phyloP scores from a whole-genome alignment of 2,329 filamentous ascomycete genomes.

The Aspergillus eucalypticola region DNA sequence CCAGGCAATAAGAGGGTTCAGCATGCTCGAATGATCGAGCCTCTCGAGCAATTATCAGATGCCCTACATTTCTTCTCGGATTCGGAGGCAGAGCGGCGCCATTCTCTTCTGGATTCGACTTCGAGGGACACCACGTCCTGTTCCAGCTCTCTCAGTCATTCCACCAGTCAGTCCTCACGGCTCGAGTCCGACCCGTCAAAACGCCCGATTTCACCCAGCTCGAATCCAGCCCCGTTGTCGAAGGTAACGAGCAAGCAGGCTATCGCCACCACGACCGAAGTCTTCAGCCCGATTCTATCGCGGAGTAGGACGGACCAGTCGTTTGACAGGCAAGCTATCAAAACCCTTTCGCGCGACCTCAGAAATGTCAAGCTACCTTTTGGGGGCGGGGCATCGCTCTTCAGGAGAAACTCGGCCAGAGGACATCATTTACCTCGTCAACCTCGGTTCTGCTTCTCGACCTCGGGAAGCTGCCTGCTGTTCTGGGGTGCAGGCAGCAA shows the following conservation, averaged over 20 bases:
- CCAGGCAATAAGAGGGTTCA: slow-evolving; percentile 33
- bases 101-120: slow-evolving; percentile 20
- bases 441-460: slow-evolving; percentile 33
- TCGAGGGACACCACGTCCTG: slow-evolving; percentile 22
- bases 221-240: slow-evolving; percentile 14
- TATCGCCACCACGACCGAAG: slow-evolving; percentile 15
- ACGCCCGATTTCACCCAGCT: slow-evolving; percentile 18
- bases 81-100: slow-evolving; percentile 18
- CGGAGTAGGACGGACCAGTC: slow-evolving; percentile 11
- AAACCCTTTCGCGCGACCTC: slow-evolving; percentile 22
- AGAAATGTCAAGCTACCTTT: slow-evolving; percentile 23
- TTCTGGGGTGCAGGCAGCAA: slow-evolving; percentile 24
- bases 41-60: slow-evolving; percentile 29
- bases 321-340: slow-evolving; percentile 19
- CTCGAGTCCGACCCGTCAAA: slow-evolving; percentile 18
- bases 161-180: slow-evolving; percentile 24
- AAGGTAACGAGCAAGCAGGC: slow-evolving; percentile 18
- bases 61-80: slow-evolving; percentile 21
- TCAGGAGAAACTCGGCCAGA: slow-evolving; percentile 23
- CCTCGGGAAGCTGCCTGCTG: slow-evolving; percentile 23
- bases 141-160: slow-evolving; percentile 27
- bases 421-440: slow-evolving; percentile 30
- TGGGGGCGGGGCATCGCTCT: slow-evolving; percentile 20
- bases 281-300: slow-evolving; percentile 9
- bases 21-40: slow-evolving; percentile 37